Conservation (phyloP, 176 grass and related monocot genomes). For the Zoysia japonica region DNA sequence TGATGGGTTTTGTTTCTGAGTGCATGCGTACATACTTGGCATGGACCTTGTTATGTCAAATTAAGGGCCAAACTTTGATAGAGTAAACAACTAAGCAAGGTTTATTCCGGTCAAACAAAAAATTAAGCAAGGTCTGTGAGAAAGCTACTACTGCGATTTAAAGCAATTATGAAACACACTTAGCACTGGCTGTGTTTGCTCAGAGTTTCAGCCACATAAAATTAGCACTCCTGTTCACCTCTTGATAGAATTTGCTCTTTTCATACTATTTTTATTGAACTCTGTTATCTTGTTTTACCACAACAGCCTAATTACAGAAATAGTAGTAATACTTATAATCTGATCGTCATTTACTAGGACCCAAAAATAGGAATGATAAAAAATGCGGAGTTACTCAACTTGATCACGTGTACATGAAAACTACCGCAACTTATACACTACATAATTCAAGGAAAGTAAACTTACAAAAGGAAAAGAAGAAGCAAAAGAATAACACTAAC, state of each 20-base stretch:
- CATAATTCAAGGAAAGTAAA: constrained; percentile 5
- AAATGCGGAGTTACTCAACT: background rate
- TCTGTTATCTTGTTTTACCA: background rate
- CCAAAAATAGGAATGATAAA: constrained; percentile 1
- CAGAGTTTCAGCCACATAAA: background rate
- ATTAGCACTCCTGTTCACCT: background rate
- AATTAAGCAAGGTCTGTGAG: background rate
- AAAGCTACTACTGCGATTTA: background rate
- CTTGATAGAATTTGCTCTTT: background rate
- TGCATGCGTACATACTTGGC: background rate
- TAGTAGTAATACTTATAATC: background rate
- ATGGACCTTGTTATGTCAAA: constrained; percentile 3
- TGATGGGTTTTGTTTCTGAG: background rate
- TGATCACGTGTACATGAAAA: constrained; percentile 21
- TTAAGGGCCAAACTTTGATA: background rate
- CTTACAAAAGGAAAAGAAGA: background rate
- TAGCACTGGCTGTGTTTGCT: background rate
- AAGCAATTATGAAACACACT: background rate
- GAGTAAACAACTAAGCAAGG: background rate
- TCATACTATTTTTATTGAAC: background rate
- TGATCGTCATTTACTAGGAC: constrained; percentile 4
- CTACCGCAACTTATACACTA: background rate
- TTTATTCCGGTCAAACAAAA: background rate
- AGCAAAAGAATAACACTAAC: constrained; percentile 40
- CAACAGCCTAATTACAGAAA: constrained; percentile 15